phyloP scores from a whole-genome alignment of 1,284 basidiomycete genomes.

The Pseudozyma hubeiensis region DNA sequence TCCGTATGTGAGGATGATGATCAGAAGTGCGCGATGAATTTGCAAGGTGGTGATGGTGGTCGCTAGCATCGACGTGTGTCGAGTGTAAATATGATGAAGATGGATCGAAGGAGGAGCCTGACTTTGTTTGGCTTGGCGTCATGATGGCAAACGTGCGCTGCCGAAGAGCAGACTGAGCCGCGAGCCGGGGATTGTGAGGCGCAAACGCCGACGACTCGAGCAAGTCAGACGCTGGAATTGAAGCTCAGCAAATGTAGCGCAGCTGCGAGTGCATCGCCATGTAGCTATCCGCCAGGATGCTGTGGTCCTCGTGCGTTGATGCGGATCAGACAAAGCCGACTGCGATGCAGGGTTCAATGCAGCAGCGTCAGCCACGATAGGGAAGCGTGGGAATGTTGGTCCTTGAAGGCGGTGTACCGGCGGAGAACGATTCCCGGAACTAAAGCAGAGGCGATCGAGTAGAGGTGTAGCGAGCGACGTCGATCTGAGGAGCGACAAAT shows the following conservation, averaged over 20 bases:
- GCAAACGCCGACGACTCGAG: slow-evolving; percentile 1
- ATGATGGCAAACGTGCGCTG: slow-evolving; percentile 5
- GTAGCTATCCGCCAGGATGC: not conserved
- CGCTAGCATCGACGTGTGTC: not conserved
- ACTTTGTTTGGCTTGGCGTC: slow-evolving; percentile 5
- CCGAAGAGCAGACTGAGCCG: slow-evolving; percentile 3
- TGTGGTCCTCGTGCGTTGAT: slow-evolving; percentile 1
- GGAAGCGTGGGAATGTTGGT: slow-evolving; percentile 16
- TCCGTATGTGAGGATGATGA: not conserved
- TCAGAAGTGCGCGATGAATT: not conserved
- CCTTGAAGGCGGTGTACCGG: slow-evolving; percentile 4
- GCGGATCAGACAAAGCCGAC: slow-evolving; percentile 21
- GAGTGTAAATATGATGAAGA: slow-evolving; percentile 1
- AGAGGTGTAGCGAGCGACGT: slow-evolving; percentile 2
- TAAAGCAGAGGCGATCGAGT: slow-evolving; percentile 7
- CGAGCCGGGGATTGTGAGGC: not conserved
- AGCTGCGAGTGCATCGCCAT: slow-evolving; percentile 23
- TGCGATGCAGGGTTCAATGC: not conserved
- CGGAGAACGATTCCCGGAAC: not conserved
- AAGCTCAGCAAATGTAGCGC: slow-evolving; percentile 20
- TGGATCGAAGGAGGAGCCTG: not conserved
- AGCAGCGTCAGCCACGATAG: not conserved
- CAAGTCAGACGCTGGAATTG: slow-evolving; percentile 7
- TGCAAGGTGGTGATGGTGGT: slow-evolving; percentile 13
- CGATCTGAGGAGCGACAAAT: not conserved